Evolutionary conservation across 768 basidiomycete species (phyloP).

Genomic region (Artomyces pyxidatus): DNA sequence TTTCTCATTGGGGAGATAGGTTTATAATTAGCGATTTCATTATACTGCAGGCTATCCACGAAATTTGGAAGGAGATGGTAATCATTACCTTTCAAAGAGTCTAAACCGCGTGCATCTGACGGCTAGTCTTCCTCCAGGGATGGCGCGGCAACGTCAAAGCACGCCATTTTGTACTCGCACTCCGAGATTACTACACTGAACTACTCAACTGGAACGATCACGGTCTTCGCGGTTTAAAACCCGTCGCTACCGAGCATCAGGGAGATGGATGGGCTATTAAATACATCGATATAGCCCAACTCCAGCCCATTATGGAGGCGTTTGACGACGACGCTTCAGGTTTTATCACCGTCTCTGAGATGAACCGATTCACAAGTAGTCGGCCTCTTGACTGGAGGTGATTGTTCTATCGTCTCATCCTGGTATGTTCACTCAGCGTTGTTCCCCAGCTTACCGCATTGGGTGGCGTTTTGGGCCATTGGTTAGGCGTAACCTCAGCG

Average conservation of each 20-base stretch:
- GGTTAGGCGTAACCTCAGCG: background rate
- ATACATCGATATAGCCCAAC: constrained; percentile 10
- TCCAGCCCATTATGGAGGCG: constrained; percentile 18
- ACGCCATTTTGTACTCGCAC: constrained; percentile 10
- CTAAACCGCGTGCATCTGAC: background rate
- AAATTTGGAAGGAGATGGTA: constrained; percentile 22
- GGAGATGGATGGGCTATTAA: constrained; percentile 9
- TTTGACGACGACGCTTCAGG: constrained; percentile 14
- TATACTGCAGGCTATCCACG: background rate
- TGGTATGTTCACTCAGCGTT: background rate
- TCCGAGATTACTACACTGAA: constrained; percentile 22
- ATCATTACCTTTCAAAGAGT: background rate
- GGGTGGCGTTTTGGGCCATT: constrained; percentile 22
- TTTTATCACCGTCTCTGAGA: constrained; percentile 22
- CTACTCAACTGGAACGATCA: constrained; percentile 8
- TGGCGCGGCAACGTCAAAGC: background rate
- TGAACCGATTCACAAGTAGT: constrained; percentile 21
- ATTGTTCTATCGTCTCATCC: background rate
- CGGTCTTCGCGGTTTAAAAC: background rate
- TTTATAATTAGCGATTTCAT: background rate
- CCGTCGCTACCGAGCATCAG: too few relatives aligned
- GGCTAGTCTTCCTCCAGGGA: constrained; percentile 5
- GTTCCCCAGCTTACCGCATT: constrained; percentile 10
- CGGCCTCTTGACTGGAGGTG: constrained; percentile 22
- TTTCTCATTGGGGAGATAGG: background rate